Conservation (phyloP, 805 yeast genomes). For the Blastobotrys terrestris region DNA sequence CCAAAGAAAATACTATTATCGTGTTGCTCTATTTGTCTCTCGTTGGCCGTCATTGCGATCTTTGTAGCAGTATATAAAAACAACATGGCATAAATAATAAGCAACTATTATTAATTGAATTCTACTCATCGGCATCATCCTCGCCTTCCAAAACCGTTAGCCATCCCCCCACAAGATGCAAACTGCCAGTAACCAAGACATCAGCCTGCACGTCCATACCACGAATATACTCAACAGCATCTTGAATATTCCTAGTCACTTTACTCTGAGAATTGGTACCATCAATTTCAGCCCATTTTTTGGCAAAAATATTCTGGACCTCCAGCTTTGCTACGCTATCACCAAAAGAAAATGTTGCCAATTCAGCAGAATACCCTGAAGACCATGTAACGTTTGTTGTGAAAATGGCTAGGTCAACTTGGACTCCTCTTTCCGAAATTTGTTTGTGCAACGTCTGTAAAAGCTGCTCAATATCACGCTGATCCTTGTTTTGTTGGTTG, state of each 20-base stretch:
- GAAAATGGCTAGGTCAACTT: conserved; percentile 74
- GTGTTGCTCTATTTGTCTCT: too few relatives aligned
- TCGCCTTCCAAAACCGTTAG: conserved; percentile 66
- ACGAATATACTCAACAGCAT: conserved; percentile 52
- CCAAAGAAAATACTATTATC: too few relatives aligned
- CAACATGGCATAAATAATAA: neutral
- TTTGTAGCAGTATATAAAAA: too few relatives aligned
- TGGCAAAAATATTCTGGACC: conserved; percentile 72
- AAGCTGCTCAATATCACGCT: conserved; percentile 45
- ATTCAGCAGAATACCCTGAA: conserved; percentile 68
- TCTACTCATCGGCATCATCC: neutral
- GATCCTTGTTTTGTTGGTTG: conserved; percentile 90
- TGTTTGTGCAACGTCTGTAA: conserved; percentile 44
- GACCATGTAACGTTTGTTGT: conserved; percentile 92
- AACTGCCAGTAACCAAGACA: conserved; percentile 88
- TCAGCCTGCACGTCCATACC: conserved; percentile 40
- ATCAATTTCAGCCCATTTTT: conserved; percentile 56
- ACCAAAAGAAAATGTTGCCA: conserved; percentile 78
- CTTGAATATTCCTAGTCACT: conserved; percentile 70
- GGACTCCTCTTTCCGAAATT: conserved; percentile 26
- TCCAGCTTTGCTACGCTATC: conserved; percentile 71
- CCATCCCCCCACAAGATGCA: conserved; percentile 92
- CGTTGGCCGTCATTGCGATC: too few relatives aligned
- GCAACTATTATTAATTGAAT: neutral
- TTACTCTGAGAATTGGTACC: conserved; percentile 37